These are phyloP conservation scores for Plasmopara viticola DNA, from an alignment of 352 stramenopile genomes.

Conservation along the genomic window DNA sequence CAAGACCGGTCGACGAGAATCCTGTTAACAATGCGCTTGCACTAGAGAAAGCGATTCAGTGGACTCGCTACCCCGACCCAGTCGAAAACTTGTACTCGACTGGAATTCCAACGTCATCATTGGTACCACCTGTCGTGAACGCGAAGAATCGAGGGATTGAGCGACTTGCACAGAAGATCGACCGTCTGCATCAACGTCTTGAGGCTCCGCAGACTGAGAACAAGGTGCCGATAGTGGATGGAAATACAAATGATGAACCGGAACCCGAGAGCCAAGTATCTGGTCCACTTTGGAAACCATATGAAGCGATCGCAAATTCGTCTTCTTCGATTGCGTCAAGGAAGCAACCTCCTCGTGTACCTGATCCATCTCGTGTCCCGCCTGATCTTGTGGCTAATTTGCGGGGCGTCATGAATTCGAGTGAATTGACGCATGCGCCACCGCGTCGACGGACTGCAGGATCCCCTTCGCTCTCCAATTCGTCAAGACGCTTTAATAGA, in stretches of 20 bases:
- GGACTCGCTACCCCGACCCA: constrained; percentile 27
- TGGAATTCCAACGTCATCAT: constrained; percentile 1
- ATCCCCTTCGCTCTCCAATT: constrained; percentile 11
- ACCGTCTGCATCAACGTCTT: constrained; percentile 38
- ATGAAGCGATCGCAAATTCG: constrained; percentile 3
- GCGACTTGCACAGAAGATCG: constrained; percentile 42
- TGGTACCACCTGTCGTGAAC: constrained; percentile 10
- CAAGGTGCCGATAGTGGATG: constrained; percentile 13
- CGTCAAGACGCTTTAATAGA: constrained; percentile 3
- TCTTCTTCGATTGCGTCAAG: constrained; percentile 3
- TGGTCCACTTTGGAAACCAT: constrained; percentile 6
- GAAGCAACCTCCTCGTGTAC: too few relatives aligned
- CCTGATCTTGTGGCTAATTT: constrained; percentile 49
- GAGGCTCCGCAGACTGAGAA: constrained; percentile 27
- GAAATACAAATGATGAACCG: constrained; percentile 21
- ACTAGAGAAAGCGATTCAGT: constrained; percentile 32
- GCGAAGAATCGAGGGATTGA: constrained; percentile 34
- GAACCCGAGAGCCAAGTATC: constrained; percentile 23
- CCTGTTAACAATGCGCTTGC: constrained; percentile 19
- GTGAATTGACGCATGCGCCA: constrained; percentile 45
- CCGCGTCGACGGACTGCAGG: constrained; percentile 16
- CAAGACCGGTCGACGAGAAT: constrained; percentile 15
- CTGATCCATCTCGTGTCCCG: constrained; percentile 30
- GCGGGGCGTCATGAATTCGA: constrained; percentile 70
- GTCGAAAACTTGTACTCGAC: constrained; percentile 6